phyloP scores from a whole-genome alignment of 805 yeast species.

The Candida xiaguanensis region DNA sequence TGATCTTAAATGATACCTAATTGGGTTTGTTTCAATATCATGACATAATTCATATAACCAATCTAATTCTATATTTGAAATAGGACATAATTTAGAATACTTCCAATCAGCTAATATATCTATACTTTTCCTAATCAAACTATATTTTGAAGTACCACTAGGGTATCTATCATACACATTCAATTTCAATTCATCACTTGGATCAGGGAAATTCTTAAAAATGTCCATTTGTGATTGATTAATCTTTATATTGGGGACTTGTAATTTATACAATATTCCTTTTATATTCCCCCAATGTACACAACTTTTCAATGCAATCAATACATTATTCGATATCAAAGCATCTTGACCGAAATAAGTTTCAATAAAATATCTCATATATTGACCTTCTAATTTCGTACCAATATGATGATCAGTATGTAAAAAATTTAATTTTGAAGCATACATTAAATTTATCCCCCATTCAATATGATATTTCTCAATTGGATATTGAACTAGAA shows the following conservation, averaged over 20 bases:
- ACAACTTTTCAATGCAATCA: conserved; percentile 47
- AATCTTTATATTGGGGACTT: conserved; percentile 34
- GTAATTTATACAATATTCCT: conserved; percentile 42
- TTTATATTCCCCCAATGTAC: conserved; percentile 54
- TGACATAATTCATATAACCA: conserved; percentile 40
- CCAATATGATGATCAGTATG: conserved; percentile 56
- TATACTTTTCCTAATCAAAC: conserved; percentile 38
- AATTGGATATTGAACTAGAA: conserved; percentile 20
- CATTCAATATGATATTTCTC: conserved; percentile 31
- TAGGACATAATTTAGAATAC: conserved; percentile 37
- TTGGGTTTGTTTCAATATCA: conserved; percentile 45
- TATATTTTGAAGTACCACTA: conserved; percentile 49
- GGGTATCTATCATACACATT: conserved; percentile 46
- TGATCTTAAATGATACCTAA: conserved; percentile 45
- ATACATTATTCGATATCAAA: conserved; percentile 37
- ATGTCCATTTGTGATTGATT: conserved; percentile 22
- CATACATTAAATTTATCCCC: conserved; percentile 42
- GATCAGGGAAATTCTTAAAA: conserved; percentile 42
- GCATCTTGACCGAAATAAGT: conserved; percentile 40
- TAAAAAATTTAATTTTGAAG: conserved; percentile 48
- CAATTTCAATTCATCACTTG: conserved; percentile 34
- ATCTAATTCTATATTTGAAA: conserved; percentile 20
- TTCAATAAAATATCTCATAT: conserved; percentile 29
- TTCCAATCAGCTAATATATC: conserved; percentile 29
- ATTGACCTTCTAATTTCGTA: conserved; percentile 45